These are phyloP conservation scores for Meyerozyma guilliermondii DNA, from an alignment of 1,139 yeast genomes.

Conservation along the genomic window DNA sequence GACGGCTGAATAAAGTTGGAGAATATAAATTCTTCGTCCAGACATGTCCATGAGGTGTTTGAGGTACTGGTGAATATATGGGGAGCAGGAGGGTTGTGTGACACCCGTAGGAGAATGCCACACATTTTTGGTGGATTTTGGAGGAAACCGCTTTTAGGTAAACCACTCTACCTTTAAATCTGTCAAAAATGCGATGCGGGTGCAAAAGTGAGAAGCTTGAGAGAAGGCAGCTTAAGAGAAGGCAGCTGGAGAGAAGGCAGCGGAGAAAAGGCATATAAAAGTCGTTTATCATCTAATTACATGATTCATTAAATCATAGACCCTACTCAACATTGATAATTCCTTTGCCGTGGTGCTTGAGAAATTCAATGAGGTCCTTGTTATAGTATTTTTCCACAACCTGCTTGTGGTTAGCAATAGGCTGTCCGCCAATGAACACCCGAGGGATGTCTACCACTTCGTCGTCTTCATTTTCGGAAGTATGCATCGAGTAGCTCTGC, in stretches of 20 bases:
- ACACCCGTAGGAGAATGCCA: constrained; percentile 1
- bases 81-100: background rate
- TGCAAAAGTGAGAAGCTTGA: background rate
- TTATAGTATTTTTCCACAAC: constrained; percentile 17
- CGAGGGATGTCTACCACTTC: constrained; percentile 23
- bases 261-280: too few relatives aligned
- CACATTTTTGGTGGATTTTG: too few relatives aligned
- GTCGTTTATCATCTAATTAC: constrained; percentile 1
- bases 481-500: constrained; percentile 14
- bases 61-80: background rate
- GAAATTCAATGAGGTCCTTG: constrained; percentile 16
- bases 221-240: too few relatives aligned
- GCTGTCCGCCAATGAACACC: constrained; percentile 28
- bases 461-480: constrained; percentile 4
- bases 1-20: background rate
- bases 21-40: background rate
- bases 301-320: background rate
- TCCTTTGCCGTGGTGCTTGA: constrained; percentile 24
- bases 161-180: too few relatives aligned
- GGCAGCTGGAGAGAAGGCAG: too few relatives aligned
- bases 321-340: constrained; percentile 16
- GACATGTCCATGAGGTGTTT: background rate
- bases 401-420: constrained; percentile 23
- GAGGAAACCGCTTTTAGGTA: too few relatives aligned
- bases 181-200: too few relatives aligned